Percentiles rank a stretch among this genome's conserved stretches.
These are phyloP conservation scores for Physaria fendleri DNA, from an alignment of 345 rosid species.

Conservation along the genomic window DNA sequence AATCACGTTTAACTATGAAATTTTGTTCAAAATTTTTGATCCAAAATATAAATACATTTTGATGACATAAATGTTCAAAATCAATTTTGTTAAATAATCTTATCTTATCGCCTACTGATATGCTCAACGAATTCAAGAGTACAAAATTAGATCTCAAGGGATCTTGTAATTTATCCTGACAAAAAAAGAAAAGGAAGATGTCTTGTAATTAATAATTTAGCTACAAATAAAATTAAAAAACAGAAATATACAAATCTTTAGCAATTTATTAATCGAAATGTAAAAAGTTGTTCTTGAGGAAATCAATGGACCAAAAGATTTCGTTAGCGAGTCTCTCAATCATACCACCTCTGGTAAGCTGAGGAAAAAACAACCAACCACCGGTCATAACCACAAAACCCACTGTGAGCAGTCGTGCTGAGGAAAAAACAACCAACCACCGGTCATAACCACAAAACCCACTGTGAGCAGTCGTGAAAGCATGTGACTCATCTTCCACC, in stretches of 20 bases:
- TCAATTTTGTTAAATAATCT: no score
- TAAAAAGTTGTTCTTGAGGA: neutral
- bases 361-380: conserved; percentile 42
- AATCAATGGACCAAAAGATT: neutral
- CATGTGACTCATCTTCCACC: conserved; percentile 14
- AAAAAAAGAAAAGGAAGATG: no score
- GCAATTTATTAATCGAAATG: neutral
- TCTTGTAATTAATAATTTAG: no score
- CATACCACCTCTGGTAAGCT: conserved; percentile 14
- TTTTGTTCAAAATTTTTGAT: no score
- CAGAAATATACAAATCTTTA: neutral
- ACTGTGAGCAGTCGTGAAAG: conserved; percentile 28
- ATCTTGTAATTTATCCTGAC: no score
- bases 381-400: conserved; percentile 31
- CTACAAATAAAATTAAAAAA: neutral
- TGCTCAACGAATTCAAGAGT: no score
- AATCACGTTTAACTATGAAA: no score
- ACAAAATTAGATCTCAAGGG: no score
- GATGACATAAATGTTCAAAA: no score
- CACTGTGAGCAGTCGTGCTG: conserved; percentile 28
- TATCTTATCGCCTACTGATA: no score
- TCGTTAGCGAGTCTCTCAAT: conserved; percentile 13
- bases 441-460: conserved; percentile 30
- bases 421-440: conserved; percentile 43
- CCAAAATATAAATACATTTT: no score